Base-by-base conservation (phyloP, 2,329 filamentous ascomycete genomes). In the Pseudogymnoascus sp. region DNA sequence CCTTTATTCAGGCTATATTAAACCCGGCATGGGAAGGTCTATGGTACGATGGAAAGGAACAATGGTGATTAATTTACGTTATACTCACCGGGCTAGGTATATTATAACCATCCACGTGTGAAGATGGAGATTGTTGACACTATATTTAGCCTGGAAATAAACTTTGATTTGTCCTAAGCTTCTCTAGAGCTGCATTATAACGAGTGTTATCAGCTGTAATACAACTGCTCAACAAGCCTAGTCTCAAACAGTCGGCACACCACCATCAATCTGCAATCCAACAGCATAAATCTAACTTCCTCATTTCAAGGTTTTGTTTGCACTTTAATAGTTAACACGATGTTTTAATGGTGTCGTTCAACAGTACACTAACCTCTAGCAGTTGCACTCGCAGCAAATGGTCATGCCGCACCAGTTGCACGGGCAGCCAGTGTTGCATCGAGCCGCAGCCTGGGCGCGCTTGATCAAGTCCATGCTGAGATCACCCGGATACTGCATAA, bases 351-450 rank as follows among this genome's bases (percentile, higher is more conserved):
- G 11, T 3, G 22, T n/a, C 23, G 12, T 19, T 7, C 22, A 49
- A 28, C 22, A 28, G 22, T 9, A 49, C 8, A 49, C 42, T 49
- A 28, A 49, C 23, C 22, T 49, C 23, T 49, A 49, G 23, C 42
- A 49, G 23, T 14, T 49, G 42, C 23, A 49, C 6, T 49, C 12
- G 42, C 42, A 28, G 42, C 42, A 49, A 16, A 49, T 49, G 12
- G 42, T 49, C 23, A 49, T 49, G 12, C 42, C 42, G 42, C 42
- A 49, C 42, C 42, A 49, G 42, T 49, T 49, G 42, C 42, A 49
- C 28, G 42, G 42, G 22, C 42, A 49, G 42, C 12, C 14, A 28
- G 12, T 11, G 9, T 49, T 14, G 23, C 42, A 49, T 28, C 42
- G 23, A 28, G 42, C 42, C 12, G 42, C 42, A n/a, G 42, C 42